Evolutionary conservation across 345 rosid genomes (phyloP).

Genomic region (Eucalyptus regnans): DNA sequence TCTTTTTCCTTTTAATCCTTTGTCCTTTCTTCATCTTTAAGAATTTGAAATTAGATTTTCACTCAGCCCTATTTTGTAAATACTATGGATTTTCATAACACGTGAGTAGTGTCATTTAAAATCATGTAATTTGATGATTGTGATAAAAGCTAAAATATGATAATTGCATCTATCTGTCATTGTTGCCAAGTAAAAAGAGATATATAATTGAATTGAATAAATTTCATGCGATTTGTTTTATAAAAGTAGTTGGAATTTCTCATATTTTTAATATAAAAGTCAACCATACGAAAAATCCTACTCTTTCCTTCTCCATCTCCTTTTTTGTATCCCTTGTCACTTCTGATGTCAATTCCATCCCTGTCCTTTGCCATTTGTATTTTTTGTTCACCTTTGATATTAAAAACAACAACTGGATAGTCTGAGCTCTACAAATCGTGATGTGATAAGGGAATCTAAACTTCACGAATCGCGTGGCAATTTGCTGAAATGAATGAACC

Average conservation of each 20-base stretch:
- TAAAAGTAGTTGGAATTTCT: no score
- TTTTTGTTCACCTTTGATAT: background rate
- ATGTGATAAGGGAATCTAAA: fast-evolving
- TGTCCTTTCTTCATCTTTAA: background rate
- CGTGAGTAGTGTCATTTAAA: background rate
- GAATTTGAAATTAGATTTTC: background rate
- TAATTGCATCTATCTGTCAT: no score
- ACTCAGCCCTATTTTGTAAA: background rate
- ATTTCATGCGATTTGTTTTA: background rate
- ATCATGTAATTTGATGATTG: background rate
- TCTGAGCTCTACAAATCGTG: no score
- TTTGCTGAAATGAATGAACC: background rate
- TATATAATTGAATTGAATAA: no score
- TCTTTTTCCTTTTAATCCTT: background rate
- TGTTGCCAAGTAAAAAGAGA: background rate
- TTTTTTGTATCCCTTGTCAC: background rate
- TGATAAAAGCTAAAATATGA: background rate
- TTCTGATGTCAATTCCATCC: background rate
- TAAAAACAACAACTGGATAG: background rate
- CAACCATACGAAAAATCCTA: background rate
- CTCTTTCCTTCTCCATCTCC: background rate
- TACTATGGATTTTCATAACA: background rate
- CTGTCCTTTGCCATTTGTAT: background rate
- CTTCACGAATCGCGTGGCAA: fast-evolving
- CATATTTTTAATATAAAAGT: no score